Percentiles rank a stretch among this genome's conserved stretches.
Conservation (phyloP, 352 stramenopile species). For the Phytophthora sp. region DNA sequence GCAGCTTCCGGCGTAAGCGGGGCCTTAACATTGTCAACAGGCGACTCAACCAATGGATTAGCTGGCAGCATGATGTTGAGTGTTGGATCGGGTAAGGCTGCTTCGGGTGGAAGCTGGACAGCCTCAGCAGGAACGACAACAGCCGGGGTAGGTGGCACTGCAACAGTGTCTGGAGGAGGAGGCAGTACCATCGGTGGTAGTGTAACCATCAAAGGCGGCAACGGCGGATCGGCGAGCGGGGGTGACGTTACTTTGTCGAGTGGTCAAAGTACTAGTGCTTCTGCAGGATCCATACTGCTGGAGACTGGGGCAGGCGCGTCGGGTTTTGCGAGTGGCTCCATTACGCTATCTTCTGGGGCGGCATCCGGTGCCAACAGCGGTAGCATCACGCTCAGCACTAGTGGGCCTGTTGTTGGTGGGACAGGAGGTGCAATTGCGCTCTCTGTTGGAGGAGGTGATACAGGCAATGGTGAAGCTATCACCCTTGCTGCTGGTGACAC, state of each 20-base stretch:
- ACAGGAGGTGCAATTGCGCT: slow-evolving; percentile 44
- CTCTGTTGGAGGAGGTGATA: slow-evolving; percentile 41
- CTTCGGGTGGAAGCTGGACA: slow-evolving; percentile 28
- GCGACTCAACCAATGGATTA: slow-evolving; percentile 31
- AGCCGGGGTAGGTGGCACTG: slow-evolving; percentile 33
- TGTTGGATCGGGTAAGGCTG: slow-evolving; percentile 33
- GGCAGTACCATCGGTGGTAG: slow-evolving; percentile 40
- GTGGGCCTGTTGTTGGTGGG: slow-evolving; percentile 31
- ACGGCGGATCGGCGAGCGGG: slow-evolving; percentile 31
- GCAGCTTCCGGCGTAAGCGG: slow-evolving; percentile 41
- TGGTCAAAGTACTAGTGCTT: slow-evolving; percentile 34
- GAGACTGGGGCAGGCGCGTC: slow-evolving; percentile 26
- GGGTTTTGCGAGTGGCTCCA: slow-evolving; percentile 38
- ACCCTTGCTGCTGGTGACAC: slow-evolving; percentile 54
- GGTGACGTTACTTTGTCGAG: slow-evolving; percentile 42
- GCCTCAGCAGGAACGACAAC: slow-evolving; percentile 28
- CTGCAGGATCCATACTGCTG: slow-evolving; percentile 36
- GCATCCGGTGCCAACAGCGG: slow-evolving; percentile 44
- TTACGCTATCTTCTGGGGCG: slow-evolving; percentile 43
- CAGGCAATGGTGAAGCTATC: slow-evolving; percentile 38
- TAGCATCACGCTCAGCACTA: slow-evolving; percentile 36
- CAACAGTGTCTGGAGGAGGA: slow-evolving; percentile 34
- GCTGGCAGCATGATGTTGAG: slow-evolving; percentile 41
- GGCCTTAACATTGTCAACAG: slow-evolving; percentile 47
- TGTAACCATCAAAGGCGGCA: slow-evolving; percentile 33